Evolutionary conservation across 805 yeast species (phyloP).

Genomic region (Saccharomyces eubayanus): DNA sequence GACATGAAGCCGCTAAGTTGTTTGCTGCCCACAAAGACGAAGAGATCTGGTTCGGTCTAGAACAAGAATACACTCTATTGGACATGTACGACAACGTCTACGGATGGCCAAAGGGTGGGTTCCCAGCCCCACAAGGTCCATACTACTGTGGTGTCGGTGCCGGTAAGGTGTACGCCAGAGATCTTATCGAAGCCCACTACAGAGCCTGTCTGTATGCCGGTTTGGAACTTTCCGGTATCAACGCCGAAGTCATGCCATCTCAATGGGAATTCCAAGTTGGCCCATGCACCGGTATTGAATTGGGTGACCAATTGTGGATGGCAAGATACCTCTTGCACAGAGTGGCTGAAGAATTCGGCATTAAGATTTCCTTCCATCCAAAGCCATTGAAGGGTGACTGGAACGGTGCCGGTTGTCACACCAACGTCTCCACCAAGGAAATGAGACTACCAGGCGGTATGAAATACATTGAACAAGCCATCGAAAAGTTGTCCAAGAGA

Average conservation of each 20-base stretch:
- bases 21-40: constrained; percentile 84
- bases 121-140: constrained; percentile 99
- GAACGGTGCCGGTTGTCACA: constrained; percentile 99
- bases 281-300: constrained; percentile 87
- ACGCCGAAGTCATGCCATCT: constrained; percentile 99
- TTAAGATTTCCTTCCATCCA: constrained; percentile 98
- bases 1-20: constrained; percentile 92
- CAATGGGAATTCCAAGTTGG: constrained; percentile 99
- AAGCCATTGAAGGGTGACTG: constrained; percentile 98
- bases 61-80: constrained; percentile 96
- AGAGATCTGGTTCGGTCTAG: constrained; percentile 94
- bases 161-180: constrained; percentile 96
- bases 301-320: constrained; percentile 97
- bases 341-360: constrained; percentile 98
- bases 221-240: constrained; percentile 84
- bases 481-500: constrained; percentile 89
- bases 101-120: constrained; percentile 99
- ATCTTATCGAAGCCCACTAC: constrained; percentile 97
- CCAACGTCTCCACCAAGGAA: constrained; percentile 85
- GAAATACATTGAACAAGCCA: constrained; percentile 86
- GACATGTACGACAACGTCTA: constrained; percentile 84
- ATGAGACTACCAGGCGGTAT: constrained; percentile 97
- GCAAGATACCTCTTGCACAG: constrained; percentile 88
- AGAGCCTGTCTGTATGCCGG: constrained; percentile 95
- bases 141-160: constrained; percentile 99